Evolutionary conservation across 441 rosid genomes (phyloP).

Genomic region (Hura crepitans): DNA sequence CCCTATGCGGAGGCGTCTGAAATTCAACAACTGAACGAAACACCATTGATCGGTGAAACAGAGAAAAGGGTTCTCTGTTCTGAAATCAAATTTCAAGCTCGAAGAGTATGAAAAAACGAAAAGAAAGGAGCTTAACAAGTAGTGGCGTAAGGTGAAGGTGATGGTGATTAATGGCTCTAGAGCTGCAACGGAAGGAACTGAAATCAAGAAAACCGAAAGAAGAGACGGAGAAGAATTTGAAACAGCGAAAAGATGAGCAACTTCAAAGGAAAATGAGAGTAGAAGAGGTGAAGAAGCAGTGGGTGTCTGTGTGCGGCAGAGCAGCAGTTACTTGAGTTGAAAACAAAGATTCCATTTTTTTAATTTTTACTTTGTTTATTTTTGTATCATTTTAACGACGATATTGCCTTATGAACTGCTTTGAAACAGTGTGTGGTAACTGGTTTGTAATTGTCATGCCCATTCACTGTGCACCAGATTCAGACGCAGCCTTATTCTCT

Average conservation of each 20-base stretch:
- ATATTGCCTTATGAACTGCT: background rate
- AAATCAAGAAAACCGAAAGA: background rate
- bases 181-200: background rate
- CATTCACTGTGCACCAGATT: too few species aligned
- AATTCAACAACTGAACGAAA: constrained; percentile 18
- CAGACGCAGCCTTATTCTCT: too few species aligned
- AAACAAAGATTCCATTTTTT: background rate
- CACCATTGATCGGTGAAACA: constrained; percentile 25
- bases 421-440: too few species aligned
- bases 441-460: too few species aligned
- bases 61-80: background rate
- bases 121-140: background rate
- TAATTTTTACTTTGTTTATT: background rate
- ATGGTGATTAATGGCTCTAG: background rate
- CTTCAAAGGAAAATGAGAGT: background rate
- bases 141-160: background rate
- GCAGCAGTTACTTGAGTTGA: background rate
- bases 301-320: background rate
- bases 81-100: background rate
- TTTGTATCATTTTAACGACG: background rate
- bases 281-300: background rate
- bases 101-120: too few species aligned
- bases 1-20: constrained; percentile 13
- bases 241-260: background rate
- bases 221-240: background rate